A percentile compares a stretch with the other conserved stretches of the same genome.
These are phyloP conservation scores for Mucor plumbeus DNA, from an alignment of 371 early-diverging fungal genomes.

Conservation along the genomic window DNA sequence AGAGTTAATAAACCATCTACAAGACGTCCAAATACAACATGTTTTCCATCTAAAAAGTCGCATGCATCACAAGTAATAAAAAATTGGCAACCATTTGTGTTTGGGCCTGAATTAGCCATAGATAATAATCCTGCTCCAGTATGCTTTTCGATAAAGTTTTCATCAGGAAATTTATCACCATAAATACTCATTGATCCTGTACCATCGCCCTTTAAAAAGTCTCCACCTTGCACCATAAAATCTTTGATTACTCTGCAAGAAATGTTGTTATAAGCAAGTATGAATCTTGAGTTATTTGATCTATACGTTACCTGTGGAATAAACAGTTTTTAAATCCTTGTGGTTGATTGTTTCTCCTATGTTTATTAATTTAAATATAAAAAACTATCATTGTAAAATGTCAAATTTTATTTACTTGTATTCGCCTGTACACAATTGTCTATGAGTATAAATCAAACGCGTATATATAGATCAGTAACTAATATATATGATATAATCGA, in stretches of 20 bases:
- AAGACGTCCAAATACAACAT: constrained; percentile 90
- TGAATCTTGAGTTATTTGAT: neutral
- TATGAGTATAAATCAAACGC: constrained; percentile 10
- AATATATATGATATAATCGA: neutral
- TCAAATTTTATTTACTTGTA: constrained; percentile 58
- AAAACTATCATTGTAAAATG: neutral
- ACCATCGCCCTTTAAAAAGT: constrained; percentile 92
- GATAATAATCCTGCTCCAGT: constrained; percentile 91
- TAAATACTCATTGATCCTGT: constrained; percentile 98
- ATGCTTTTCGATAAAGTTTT: constrained; percentile 96
- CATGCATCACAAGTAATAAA: constrained; percentile 93
- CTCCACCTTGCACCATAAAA: constrained; percentile 99
- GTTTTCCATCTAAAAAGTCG: constrained; percentile 92
- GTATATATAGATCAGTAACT: neutral
- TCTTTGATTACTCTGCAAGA: constrained; percentile 82
- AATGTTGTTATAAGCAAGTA: neutral
- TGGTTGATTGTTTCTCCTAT: constrained; percentile 74
- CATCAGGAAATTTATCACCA: constrained; percentile 95
- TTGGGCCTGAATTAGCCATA: constrained; percentile 97
- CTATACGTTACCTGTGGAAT: constrained; percentile 81
- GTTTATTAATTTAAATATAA: neutral
- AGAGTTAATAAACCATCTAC: constrained; percentile 89
- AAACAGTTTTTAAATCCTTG: constrained; percentile 89
- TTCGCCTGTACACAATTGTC: constrained; percentile 94
- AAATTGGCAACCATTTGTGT: constrained; percentile 97